Conservation (phyloP, 345 rosid species). For the Lepidium africanum region DNA sequence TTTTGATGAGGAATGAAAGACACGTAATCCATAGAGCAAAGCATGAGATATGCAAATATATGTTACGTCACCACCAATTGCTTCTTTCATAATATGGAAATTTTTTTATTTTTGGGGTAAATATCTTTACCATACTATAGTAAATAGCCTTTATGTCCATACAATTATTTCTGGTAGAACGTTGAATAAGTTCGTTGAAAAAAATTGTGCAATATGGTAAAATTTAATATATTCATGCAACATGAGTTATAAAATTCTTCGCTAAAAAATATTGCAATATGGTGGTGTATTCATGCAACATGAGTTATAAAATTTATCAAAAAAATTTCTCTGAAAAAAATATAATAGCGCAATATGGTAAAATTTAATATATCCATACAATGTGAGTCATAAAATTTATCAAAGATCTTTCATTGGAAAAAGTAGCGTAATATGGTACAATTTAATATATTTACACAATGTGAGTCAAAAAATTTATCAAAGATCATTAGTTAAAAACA, state of each 20-base stretch:
- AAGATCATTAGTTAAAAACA: too few relatives aligned
- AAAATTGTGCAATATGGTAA: neutral
- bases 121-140: neutral
- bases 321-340: too few relatives aligned
- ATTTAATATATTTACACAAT: neutral
- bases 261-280: too few relatives aligned
- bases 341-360: neutral
- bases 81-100: neutral
- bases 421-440: neutral
- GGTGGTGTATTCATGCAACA: neutral
- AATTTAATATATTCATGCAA: neutral
- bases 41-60: neutral
- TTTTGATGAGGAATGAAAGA: neutral
- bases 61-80: constrained; percentile 3
- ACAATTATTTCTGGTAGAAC: too few relatives aligned
- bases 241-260: neutral
- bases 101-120: neutral
- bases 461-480: too few relatives aligned
- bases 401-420: too few relatives aligned
- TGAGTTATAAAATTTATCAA: neutral
- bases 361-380: neutral
- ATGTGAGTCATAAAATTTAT: neutral
- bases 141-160: too few relatives aligned
- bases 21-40: constrained; percentile 2
- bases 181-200: too few relatives aligned